Percentiles rank a stretch among this genome's conserved stretches.
phyloP scores from a whole-genome alignment of 495 filamentous ascomycete genomes.

The Talaromyces wortmannii region DNA sequence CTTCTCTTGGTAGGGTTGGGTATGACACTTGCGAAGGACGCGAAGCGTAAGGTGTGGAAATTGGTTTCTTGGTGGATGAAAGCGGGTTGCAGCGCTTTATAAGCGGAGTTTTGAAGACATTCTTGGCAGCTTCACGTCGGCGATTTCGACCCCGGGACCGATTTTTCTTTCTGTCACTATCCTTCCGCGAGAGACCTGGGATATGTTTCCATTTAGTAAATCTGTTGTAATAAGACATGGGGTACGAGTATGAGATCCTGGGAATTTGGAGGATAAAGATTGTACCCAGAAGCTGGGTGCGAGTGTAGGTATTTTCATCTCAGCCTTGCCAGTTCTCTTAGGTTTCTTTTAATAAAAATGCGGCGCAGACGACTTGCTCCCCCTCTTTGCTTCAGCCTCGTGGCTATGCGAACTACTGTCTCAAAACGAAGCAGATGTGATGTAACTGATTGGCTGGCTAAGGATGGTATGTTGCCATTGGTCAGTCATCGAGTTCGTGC shows the following conservation, averaged over 20 bases:
- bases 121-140: neutral
- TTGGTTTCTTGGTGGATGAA: neutral
- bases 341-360: neutral
- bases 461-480: conserved; percentile 8
- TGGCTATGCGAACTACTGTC: neutral
- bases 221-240: neutral
- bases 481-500: conserved; percentile 34
- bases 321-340: neutral
- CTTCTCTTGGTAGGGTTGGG: neutral
- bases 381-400: neutral
- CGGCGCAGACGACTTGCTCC: neutral
- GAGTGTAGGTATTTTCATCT: no score
- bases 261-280: neutral
- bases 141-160: neutral
- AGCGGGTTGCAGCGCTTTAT: neutral
- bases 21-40: neutral
- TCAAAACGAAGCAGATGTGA: neutral
- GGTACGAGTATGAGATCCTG: neutral
- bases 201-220: neutral
- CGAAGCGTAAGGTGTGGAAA: neutral
- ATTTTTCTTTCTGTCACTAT: neutral
- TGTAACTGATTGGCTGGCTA: neutral
- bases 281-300: no score
- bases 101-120: neutral
- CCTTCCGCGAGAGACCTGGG: neutral